Percentiles rank a stretch among this genome's conserved stretches.
Conservation (phyloP, 176 grass and related monocot genomes). For the Zea mays region DNA sequence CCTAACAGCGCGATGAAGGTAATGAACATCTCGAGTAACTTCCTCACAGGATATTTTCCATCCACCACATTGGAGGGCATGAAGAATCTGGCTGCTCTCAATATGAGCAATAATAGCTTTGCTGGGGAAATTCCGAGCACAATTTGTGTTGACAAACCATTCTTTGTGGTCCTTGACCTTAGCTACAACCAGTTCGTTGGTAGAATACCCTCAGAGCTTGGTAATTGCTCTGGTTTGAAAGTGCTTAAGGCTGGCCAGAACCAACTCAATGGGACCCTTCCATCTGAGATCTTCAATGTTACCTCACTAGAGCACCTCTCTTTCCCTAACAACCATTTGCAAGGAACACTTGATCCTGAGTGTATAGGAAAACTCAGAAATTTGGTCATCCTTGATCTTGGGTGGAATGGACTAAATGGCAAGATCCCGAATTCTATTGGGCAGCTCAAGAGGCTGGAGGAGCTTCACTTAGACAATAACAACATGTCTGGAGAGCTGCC, state of each 20-base stretch:
- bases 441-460: slow-evolving; percentile 42
- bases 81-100: slow-evolving; percentile 38
- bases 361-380: slow-evolving; percentile 26
- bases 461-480: slow-evolving; percentile 36
- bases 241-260: slow-evolving; percentile 39
- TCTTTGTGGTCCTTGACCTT: slow-evolving; percentile 31
- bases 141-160: not conserved
- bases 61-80: slow-evolving; percentile 18
- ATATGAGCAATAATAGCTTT: slow-evolving; percentile 55
- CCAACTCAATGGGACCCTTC: slow-evolving; percentile 35
- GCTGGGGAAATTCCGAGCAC: slow-evolving; percentile 21
- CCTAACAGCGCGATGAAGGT: slow-evolving; percentile 17
- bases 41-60: slow-evolving; percentile 41
- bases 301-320: slow-evolving; percentile 37
- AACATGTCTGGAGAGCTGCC: slow-evolving; percentile 40
- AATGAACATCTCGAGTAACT: slow-evolving; percentile 52
- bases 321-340: slow-evolving; percentile 39
- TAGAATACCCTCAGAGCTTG: slow-evolving; percentile 25
- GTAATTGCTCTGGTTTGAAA: slow-evolving; percentile 34
- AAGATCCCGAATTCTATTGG: slow-evolving; percentile 41
- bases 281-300: slow-evolving; percentile 35
- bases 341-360: slow-evolving; percentile 15
- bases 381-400: slow-evolving; percentile 34
- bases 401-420: slow-evolving; percentile 25
- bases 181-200: slow-evolving; percentile 44